These are phyloP conservation scores for Pachysandra terminalis DNA, from an alignment of 164 flowering plant genomes.

Conservation along the genomic window DNA sequence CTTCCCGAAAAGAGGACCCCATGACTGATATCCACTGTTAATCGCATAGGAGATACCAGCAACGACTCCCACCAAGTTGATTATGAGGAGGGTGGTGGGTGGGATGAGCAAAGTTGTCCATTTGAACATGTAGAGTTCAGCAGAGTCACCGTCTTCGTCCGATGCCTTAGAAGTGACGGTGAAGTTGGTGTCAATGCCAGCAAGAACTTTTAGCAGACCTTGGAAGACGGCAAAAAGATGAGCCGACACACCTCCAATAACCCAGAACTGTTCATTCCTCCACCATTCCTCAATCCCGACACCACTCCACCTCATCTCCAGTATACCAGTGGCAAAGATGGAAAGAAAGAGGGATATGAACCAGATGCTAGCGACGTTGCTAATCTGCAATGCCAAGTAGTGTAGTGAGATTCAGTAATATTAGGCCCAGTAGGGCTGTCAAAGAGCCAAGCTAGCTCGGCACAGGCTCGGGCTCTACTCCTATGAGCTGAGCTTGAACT, in stretches of 20 bases:
- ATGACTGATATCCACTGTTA: conserved; percentile 71
- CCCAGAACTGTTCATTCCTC: conserved; percentile 85
- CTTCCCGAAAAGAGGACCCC: conserved; percentile 73
- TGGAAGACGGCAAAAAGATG: conserved; percentile 77
- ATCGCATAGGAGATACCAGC: conserved; percentile 64
- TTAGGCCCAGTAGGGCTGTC: too few relatives aligned
- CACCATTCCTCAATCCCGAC: conserved; percentile 91
- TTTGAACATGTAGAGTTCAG: conserved; percentile 78
- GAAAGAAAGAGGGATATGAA: conserved; percentile 72
- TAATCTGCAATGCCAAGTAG: conserved; percentile 46
- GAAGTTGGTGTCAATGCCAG: conserved; percentile 83
- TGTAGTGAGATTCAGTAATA: too few relatives aligned
- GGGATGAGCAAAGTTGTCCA: conserved; percentile 87
- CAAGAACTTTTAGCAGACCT: conserved; percentile 71
- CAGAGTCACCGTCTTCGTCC: conserved; percentile 71
- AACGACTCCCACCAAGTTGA: conserved; percentile 64
- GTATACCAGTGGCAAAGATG: conserved; percentile 79
- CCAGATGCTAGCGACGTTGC: conserved; percentile 80
- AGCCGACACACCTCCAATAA: conserved; percentile 63
- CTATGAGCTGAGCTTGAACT: too few relatives aligned
- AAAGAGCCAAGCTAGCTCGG: too few relatives aligned
- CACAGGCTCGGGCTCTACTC: too few relatives aligned
- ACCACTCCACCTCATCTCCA: conserved; percentile 88
- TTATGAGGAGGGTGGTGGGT: conserved; percentile 63
- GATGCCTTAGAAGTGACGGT: conserved; percentile 78